Conservation (phyloP, 345 rosid species). For the Angophora floribunda region DNA sequence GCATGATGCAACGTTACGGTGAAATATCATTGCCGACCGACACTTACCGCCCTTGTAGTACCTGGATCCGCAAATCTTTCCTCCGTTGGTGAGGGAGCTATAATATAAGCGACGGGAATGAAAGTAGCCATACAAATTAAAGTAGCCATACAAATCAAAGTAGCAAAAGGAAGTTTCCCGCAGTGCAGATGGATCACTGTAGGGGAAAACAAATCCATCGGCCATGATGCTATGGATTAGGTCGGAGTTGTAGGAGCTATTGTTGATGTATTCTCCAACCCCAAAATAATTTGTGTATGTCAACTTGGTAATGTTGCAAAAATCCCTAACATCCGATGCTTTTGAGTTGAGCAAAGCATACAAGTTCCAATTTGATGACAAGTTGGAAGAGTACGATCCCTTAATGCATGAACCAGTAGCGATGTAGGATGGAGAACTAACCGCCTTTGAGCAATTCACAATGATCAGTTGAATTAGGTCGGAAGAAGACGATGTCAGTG, state of each 20-base stretch:
- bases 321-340: background rate
- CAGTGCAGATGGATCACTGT: too few species aligned
- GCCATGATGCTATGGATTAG: background rate
- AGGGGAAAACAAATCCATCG: background rate
- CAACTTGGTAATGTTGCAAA: background rate
- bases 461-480: background rate
- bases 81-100: fast-evolving
- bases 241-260: background rate
- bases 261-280: background rate
- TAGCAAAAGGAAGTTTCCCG: background rate
- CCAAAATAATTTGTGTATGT: background rate
- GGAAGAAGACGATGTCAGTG: too few species aligned
- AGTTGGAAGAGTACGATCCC: background rate
- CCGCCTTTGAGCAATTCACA: background rate
- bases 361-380: background rate
- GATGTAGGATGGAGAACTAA: background rate
- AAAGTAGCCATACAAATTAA: background rate
- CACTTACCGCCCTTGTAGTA: background rate
- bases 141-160: background rate
- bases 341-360: background rate
- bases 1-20: background rate
- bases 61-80: background rate
- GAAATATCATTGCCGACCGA: background rate
- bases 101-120: background rate
- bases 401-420: background rate